Conservation (phyloP, 495 filamentous ascomycete species). For the Aspergillus haitiensis region DNA sequence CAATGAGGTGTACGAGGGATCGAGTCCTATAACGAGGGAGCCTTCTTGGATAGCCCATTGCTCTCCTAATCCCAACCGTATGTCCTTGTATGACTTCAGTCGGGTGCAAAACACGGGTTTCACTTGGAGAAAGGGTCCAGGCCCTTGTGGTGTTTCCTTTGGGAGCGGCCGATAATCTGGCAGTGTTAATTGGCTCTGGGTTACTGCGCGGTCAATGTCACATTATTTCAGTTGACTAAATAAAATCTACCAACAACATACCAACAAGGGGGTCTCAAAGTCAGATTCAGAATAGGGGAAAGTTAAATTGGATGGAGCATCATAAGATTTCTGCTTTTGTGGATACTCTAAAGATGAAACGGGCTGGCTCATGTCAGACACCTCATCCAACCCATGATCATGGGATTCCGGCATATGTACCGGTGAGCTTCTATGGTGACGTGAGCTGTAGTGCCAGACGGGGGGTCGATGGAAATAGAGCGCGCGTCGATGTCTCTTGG, state of each 20-base stretch:
- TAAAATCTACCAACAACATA: constrained; percentile 4
- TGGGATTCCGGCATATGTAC: constrained; percentile 13
- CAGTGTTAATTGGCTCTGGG: constrained; percentile 3
- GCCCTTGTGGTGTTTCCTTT: not conserved
- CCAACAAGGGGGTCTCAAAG: constrained; percentile 17
- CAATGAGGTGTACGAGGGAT: constrained; percentile 27
- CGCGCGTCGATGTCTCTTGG: constrained; percentile 30
- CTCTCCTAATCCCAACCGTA: constrained; percentile 26
- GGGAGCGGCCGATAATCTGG: not conserved
- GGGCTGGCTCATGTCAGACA: not conserved
- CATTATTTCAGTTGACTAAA: not conserved
- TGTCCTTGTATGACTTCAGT: constrained; percentile 29
- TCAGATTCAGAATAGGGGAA: constrained; percentile 13
- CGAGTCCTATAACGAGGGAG: constrained; percentile 33
- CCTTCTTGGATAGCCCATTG: constrained; percentile 35
- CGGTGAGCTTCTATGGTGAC: constrained; percentile 13
- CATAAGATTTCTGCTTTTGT: not conserved
- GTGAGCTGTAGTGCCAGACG: constrained; percentile 26
- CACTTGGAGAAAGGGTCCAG: constrained; percentile 13
- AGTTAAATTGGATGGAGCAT: not conserved
- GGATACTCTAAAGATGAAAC: not conserved
- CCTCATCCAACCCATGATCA: not conserved
- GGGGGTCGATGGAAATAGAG: constrained; percentile 36
- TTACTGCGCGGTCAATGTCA: not conserved
- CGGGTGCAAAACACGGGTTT: constrained; percentile 24